These are phyloP conservation scores for Fusarium agapanthi DNA, from an alignment of 2,329 filamentous ascomycete genomes.

Conservation along the genomic window DNA sequence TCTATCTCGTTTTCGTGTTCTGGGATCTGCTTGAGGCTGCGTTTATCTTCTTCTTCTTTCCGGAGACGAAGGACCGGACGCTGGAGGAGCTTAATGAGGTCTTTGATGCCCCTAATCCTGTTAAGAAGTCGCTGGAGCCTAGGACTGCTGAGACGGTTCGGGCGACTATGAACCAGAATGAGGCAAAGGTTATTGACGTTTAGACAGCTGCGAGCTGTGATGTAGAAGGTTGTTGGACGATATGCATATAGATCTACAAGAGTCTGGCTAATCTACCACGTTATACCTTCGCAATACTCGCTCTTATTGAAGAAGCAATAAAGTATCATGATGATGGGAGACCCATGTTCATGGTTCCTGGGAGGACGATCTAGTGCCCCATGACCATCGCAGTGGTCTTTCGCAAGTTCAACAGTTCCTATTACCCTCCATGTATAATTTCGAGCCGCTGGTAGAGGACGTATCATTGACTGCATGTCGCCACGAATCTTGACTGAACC, in stretches of 20 bases:
- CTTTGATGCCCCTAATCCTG: conserved; percentile 28
- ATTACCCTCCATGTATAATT: background rate
- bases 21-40: conserved; percentile 54
- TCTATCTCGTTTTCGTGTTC: conserved; percentile 55
- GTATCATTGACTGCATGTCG: background rate
- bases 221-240: background rate
- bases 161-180: conserved; percentile 17
- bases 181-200: conserved; percentile 2
- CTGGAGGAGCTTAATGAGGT: conserved; percentile 57
- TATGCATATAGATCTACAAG: background rate
- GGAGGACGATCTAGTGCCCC: background rate
- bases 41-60: conserved; percentile 60
- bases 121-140: conserved; percentile 29
- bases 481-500: no score
- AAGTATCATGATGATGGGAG: background rate
- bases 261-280: background rate
- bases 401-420: no score
- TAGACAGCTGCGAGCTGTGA: background rate
- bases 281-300: no score
- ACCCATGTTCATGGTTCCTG: rapidly evolving
- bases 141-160: conserved; percentile 26
- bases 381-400: no score
- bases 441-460: no score
- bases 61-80: conserved; percentile 56
- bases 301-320: background rate